Conservation (phyloP, 768 basidiomycete species). For the Suillus decipiens region DNA sequence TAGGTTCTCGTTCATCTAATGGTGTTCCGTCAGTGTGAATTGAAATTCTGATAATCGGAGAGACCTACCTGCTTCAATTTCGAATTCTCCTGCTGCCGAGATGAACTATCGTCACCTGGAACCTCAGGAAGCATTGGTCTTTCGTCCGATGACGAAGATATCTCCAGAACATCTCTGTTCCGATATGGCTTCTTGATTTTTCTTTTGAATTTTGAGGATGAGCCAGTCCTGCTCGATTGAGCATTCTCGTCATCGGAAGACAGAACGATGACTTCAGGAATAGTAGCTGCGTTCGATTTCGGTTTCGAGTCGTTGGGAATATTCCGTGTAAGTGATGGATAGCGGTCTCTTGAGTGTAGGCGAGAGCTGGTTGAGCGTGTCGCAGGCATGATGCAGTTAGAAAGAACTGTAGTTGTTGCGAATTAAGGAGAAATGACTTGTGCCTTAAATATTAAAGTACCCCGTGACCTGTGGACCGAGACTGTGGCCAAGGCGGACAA, state of each 20-base stretch:
- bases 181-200: constrained; percentile 19
- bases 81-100: constrained; percentile 42
- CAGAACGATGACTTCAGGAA: constrained; percentile 32
- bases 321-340: constrained; percentile 12
- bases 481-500: background rate
- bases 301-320: constrained; percentile 16
- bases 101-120: constrained; percentile 17
- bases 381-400: constrained; percentile 23
- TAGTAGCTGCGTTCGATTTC: constrained; percentile 16
- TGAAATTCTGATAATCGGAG: background rate
- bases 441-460: background rate
- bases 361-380: constrained; percentile 30
- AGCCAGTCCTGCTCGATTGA: constrained; percentile 22
- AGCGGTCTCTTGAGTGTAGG: constrained; percentile 8
- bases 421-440: background rate
- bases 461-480: background rate
- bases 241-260: constrained; percentile 34
- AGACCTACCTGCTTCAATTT: constrained; percentile 44
- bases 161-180: constrained; percentile 50
- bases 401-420: background rate
- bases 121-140: constrained; percentile 9
- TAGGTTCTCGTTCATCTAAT: background rate
- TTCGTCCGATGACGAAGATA: constrained; percentile 64
- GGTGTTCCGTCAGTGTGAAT: background rate
- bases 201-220: constrained; percentile 14